phyloP scores from a whole-genome alignment of 2,329 filamentous ascomycete species.

The Rosellinia necatrix region DNA sequence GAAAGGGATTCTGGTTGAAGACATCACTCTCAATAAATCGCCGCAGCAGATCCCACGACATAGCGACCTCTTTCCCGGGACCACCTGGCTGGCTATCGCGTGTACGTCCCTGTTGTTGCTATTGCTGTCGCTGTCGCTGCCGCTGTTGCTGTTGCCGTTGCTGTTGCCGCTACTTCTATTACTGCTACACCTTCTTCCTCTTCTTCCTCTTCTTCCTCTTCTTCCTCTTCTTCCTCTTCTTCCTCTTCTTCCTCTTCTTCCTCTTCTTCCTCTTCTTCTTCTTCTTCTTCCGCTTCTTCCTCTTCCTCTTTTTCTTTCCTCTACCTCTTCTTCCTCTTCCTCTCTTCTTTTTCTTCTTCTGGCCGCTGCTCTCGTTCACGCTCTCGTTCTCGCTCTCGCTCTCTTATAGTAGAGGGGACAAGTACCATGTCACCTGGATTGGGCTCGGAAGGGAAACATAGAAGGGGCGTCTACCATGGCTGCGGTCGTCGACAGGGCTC shows the following conservation, averaged over 20 bases:
- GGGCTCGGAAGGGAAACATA: slow-evolving; percentile 35
- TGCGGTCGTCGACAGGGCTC: slow-evolving; percentile 31
- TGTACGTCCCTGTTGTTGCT: too few relatives aligned
- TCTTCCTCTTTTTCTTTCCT: too few relatives aligned
- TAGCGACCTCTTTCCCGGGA: slow-evolving; percentile 46
- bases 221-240: too few relatives aligned
- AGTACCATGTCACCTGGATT: slow-evolving; percentile 41
- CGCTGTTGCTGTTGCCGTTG: too few relatives aligned
- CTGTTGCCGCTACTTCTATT: too few relatives aligned
- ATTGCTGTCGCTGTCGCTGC: too few relatives aligned
- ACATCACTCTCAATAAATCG: slow-evolving; percentile 92
- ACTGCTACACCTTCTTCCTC: too few relatives aligned
- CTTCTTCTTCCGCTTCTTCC: too few relatives aligned
- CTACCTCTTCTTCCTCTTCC: neutral
- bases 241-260: too few relatives aligned
- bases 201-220: too few relatives aligned
- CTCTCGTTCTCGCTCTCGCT: slow-evolving; percentile 17
- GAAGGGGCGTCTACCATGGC: slow-evolving; percentile 38
- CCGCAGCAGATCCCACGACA: slow-evolving; percentile 87
- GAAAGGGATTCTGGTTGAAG: slow-evolving; percentile 88
- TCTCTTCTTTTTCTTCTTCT: neutral
- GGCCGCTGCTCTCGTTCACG: slow-evolving; percentile 19
- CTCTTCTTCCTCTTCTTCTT: too few relatives aligned
- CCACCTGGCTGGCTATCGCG: neutral
- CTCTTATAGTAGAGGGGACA: slow-evolving; percentile 26